Percentiles rank a stretch among this genome's conserved stretches.
Conservation (phyloP, 2,329 filamentous ascomycete genomes). For the Paradendryphiella salina region DNA sequence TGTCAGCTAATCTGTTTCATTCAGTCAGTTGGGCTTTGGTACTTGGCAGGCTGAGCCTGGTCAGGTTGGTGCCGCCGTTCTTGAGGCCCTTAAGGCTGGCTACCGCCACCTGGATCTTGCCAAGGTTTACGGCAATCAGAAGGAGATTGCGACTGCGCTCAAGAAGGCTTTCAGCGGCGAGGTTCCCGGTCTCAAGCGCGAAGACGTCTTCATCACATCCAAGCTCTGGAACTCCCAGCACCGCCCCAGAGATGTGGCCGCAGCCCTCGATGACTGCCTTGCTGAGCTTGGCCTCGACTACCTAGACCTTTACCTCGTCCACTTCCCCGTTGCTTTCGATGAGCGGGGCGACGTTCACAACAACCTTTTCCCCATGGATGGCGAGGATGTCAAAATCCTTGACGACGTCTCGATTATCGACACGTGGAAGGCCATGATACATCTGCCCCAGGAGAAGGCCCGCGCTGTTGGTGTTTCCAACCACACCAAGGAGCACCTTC, state of each 20-base stretch:
- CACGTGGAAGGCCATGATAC: slow-evolving; percentile 47
- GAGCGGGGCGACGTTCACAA: slow-evolving; percentile 48
- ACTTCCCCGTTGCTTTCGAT: slow-evolving; percentile 63
- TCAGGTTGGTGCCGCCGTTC: slow-evolving; percentile 49
- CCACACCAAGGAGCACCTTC: slow-evolving; percentile 47
- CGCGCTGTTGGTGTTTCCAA: slow-evolving; percentile 39
- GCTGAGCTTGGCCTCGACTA: slow-evolving; percentile 81
- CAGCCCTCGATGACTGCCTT: slow-evolving; percentile 72
- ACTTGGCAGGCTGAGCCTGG: slow-evolving; percentile 41
- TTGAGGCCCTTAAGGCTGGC: slow-evolving; percentile 39
- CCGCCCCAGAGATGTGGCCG: slow-evolving; percentile 65
- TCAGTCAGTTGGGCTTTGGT: slow-evolving; percentile 54
- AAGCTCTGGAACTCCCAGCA: slow-evolving; percentile 94
- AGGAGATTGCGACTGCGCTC: slow-evolving; percentile 33
- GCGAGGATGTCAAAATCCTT: slow-evolving; percentile 30
- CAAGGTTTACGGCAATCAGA: slow-evolving; percentile 40
- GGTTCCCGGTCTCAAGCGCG: slow-evolving; percentile 54
- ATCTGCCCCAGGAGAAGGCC: slow-evolving; percentile 42
- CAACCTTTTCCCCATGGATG: slow-evolving; percentile 31
- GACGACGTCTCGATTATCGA: slow-evolving; percentile 62
- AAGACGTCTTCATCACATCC: slow-evolving; percentile 56
- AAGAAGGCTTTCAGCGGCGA: slow-evolving; percentile 45
- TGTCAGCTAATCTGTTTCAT: slow-evolving; percentile 55
- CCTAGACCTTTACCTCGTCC: slow-evolving; percentile 84
- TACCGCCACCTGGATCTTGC: slow-evolving; percentile 40